Evolutionary conservation across 1,284 basidiomycete genomes (phyloP), one percentile per base, ranked within the genome.

Genomic region (Fistulinella staudtii): DNA sequence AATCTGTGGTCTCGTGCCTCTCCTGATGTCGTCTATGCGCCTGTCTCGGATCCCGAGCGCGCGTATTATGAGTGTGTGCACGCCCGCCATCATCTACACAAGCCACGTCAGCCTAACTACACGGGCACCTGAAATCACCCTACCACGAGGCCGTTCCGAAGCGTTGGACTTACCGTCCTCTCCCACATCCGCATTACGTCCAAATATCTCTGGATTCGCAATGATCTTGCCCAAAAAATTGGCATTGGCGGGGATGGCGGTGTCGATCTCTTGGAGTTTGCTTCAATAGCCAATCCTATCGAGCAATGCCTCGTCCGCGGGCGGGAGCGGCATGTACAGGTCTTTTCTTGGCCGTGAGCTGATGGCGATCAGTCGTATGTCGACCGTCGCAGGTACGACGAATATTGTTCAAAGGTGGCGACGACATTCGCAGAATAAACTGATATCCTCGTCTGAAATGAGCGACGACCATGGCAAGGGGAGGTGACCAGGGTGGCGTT

Each of bases 271-370:
- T 17, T 77, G 71, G 1, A 90, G 71, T 55, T 85, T 86, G 39
- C 75, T 64, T 54, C 80, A 80, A 63, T 85, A 89, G 6, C 83
- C 82, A 4, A 88, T 57, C 7, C 57, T 53, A 14, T 77, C 73
- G 0, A 90, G 69, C 1, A 87, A 60, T 4, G 74, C 74, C 54
- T 79, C 77, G 61, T 89, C 85, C 25, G 68, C 72, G 25, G 64
- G 65, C 0, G 84, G 73, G 4, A 89, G 72, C 0, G 71, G n/a
- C n/a, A n/a, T 74, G 54, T 77, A 81, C 1, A 86, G 65, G 51
- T 89, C 87, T 52, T 86, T 86, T 53, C 86, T 89, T 89, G 4
- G 80, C 80, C 27, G 81, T 73, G n/a, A 88, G 67, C 85, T 89
- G 51, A 31, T 21, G 28, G 17, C 13, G 41, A 28, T 41, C 17